phyloP scores from a whole-genome alignment of 148 eudicot species.

The Beta vulgaris region DNA sequence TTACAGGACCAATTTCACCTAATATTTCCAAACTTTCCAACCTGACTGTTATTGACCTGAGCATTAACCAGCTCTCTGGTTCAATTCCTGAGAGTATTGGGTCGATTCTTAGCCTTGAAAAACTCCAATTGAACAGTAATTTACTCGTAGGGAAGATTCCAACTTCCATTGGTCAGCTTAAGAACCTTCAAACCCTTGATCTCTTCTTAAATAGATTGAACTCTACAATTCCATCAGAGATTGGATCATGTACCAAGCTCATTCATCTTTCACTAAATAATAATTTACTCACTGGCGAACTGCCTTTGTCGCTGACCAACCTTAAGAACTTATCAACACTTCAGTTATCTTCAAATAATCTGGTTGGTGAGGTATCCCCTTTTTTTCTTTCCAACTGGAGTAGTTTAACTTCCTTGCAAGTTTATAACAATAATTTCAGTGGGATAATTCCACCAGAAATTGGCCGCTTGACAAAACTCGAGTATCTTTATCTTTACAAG shows the following conservation, averaged over 20 bases:
- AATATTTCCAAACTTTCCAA: constrained; percentile 7
- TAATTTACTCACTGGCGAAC: constrained; percentile 27
- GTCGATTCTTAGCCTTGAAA: constrained; percentile 14
- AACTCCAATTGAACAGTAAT: constrained; percentile 1
- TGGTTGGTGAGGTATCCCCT: constrained; percentile 33
- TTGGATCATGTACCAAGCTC: constrained; percentile 34
- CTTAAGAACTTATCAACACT: constrained; percentile 20
- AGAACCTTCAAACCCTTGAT: constrained; percentile 21
- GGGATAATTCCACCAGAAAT: constrained; percentile 35
- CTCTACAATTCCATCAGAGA: constrained; percentile 30
- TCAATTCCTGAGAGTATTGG: constrained; percentile 29
- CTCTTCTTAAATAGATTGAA: constrained; percentile 16
- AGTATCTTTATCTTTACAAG: constrained; percentile 28
- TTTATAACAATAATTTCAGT: constrained; percentile 30
- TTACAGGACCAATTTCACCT: constrained; percentile 13
- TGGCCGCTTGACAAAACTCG: constrained; percentile 30
- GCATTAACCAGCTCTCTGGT: constrained; percentile 15
- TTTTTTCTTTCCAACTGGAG: constrained; percentile 35
- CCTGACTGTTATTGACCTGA: background rate
- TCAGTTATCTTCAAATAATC: constrained; percentile 27
- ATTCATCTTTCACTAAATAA: constrained; percentile 17
- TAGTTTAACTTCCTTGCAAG: constrained; percentile 29
- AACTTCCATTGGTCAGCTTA: constrained; percentile 23
- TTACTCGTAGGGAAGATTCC: constrained; percentile 5
- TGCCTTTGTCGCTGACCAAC: constrained; percentile 34